Evolutionary conservation across 2,329 filamentous ascomycete species (phyloP).

Genomic region (Aspergillus pseudotamarii): DNA sequence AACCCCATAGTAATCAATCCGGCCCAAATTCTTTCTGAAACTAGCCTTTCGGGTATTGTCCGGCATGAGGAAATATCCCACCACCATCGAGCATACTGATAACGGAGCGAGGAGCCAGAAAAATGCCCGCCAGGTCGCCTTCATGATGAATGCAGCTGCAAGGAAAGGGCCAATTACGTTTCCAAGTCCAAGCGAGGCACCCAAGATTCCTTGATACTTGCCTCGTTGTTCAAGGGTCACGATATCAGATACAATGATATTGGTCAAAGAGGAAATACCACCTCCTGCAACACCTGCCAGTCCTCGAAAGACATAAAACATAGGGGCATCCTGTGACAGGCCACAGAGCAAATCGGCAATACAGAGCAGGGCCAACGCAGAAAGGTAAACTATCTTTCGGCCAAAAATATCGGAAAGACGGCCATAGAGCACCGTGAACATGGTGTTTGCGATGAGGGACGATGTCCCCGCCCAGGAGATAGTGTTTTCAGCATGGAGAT

Average conservation of each 20-base stretch:
- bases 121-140: conserved; percentile 49
- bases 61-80: conserved; percentile 56
- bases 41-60: conserved; percentile 52
- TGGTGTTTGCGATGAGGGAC: conserved; percentile 67
- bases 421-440: conserved; percentile 67
- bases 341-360: conserved; percentile 63
- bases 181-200: conserved; percentile 48
- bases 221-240: conserved; percentile 62
- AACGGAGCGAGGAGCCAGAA: conserved; percentile 59
- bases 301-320: conserved; percentile 65
- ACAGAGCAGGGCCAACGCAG: conserved; percentile 55
- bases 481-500: conserved; percentile 47
- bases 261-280: conserved; percentile 60
- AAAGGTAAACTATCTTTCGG: conserved; percentile 61
- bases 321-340: conserved; percentile 56
- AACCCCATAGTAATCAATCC: conserved; percentile 63
- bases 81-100: conserved; percentile 48
- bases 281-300: conserved; percentile 65
- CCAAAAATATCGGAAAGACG: conserved; percentile 64
- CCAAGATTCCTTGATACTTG: conserved; percentile 55
- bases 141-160: conserved; percentile 49
- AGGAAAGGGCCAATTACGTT: conserved; percentile 53
- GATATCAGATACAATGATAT: conserved; percentile 65
- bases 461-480: conserved; percentile 74
- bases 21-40: conserved; percentile 52